Percentiles rank a stretch among this genome's conserved stretches.
Evolutionary conservation across 1,139 yeast species (phyloP).

Genomic region (Debaryomyces singareniensis): DNA sequence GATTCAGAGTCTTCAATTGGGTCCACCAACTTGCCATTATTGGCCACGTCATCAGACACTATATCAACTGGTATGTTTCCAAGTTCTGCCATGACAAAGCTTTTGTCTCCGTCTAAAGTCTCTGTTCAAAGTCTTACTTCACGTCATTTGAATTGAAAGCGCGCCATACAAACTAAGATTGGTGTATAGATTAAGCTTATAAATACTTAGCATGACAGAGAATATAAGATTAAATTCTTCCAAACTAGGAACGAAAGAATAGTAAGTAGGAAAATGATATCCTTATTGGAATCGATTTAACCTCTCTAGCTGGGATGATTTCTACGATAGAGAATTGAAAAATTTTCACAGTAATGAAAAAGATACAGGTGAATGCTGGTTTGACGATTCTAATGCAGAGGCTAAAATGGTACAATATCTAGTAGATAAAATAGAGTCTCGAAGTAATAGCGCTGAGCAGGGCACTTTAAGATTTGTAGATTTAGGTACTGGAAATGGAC

Average conservation of each 20-base stretch:
- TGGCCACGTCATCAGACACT: no score
- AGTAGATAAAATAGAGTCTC: conserved; percentile 21
- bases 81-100: no score
- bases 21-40: background rate
- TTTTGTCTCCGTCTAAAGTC: no score
- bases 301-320: conserved; percentile 71
- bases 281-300: background rate
- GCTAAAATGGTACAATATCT: conserved; percentile 68
- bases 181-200: no score
- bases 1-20: conserved; percentile 6
- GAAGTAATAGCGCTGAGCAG: conserved; percentile 19
- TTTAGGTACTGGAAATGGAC: conserved; percentile 96
- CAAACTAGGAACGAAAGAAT: conserved; percentile 70
- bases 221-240: conserved; percentile 61
- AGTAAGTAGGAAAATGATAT: conserved; percentile 34
- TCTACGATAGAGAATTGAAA: conserved; percentile 63
- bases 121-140: no score
- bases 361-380: conserved; percentile 96
- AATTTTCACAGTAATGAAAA: conserved; percentile 68
- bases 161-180: no score
- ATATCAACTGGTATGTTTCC: no score
- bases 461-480: conserved; percentile 49
- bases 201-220: conserved; percentile 39
- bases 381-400: conserved; percentile 89
- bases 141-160: no score